phyloP scores from a whole-genome alignment of 805 yeast species.

The Metschnikowia anglica region DNA sequence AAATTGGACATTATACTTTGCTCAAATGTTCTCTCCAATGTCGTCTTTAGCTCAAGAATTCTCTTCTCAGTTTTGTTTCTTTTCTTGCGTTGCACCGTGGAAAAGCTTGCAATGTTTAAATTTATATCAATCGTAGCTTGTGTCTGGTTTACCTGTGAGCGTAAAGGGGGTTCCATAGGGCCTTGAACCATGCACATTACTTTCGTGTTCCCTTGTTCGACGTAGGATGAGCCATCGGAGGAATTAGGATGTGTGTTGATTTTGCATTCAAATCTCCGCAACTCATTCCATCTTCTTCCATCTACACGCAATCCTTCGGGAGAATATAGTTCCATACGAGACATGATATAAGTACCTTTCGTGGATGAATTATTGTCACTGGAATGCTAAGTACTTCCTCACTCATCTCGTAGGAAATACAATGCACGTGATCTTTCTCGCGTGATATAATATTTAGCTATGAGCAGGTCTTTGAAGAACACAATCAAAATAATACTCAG shows the following conservation, averaged over 20 bases:
- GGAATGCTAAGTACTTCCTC: background rate
- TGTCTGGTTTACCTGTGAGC: constrained; percentile 50
- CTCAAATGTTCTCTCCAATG: constrained; percentile 66
- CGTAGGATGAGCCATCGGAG: constrained; percentile 88
- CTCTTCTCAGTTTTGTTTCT: constrained; percentile 67
- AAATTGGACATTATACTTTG: constrained; percentile 71
- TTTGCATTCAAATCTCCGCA: constrained; percentile 75
- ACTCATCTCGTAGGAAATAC: constrained; percentile 9
- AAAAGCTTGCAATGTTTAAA: constrained; percentile 76
- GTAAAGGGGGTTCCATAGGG: constrained; percentile 75
- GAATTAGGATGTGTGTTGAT: constrained; percentile 86
- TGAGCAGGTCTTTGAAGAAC: background rate
- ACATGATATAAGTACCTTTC: constrained; percentile 36
- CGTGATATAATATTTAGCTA: constrained; percentile 5
- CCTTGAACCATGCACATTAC: constrained; percentile 84
- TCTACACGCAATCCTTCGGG: constrained; percentile 94
- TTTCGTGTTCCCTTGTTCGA: constrained; percentile 90
- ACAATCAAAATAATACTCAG: too few species aligned
- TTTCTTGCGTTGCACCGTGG: constrained; percentile 72
- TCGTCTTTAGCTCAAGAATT: constrained; percentile 62
- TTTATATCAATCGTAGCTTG: constrained; percentile 62
- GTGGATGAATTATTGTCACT: background rate
- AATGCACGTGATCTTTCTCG: constrained; percentile 4
- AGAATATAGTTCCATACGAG: constrained; percentile 79
- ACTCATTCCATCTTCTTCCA: constrained; percentile 94